Conservation (phyloP, 106 monocot genomes). For the Phalaenopsis equestris region DNA sequence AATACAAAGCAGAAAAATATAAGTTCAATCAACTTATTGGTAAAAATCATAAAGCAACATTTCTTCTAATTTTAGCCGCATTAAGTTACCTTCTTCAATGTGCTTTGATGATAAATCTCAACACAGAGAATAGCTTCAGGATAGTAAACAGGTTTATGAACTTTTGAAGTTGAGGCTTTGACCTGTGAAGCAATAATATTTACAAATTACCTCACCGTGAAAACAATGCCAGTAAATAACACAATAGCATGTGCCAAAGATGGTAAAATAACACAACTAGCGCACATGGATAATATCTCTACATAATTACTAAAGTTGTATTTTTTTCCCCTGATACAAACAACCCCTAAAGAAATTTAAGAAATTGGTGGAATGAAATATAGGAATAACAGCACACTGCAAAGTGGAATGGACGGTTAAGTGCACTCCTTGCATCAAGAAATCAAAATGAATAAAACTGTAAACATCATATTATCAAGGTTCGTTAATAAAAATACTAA, state of each 20-base stretch:
- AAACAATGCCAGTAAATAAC: neutral
- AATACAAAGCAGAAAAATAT: neutral
- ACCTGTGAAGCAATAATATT: constrained; percentile 25
- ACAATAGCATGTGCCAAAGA: neutral
- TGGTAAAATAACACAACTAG: neutral
- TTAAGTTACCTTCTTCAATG: constrained; percentile 30
- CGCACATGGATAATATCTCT: neutral
- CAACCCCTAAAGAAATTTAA: neutral
- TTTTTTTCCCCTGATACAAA: neutral
- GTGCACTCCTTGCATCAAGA: neutral
- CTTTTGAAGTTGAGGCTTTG: constrained; percentile 26
- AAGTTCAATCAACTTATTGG: neutral
- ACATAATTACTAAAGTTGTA: neutral
- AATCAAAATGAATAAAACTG: neutral
- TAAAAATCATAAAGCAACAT: neutral
- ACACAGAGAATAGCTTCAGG: constrained; percentile 77
- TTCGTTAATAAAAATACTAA: neutral
- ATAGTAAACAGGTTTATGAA: constrained; percentile 38
- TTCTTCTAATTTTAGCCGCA: neutral
- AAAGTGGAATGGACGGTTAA: neutral
- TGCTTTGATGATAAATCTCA: constrained; percentile 64
- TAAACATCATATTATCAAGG: neutral
- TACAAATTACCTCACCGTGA: neutral
- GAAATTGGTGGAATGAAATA: neutral
- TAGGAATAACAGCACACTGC: neutral